Evolutionary conservation across 805 yeast species (phyloP), one percentile per base, ranked within the genome.

Genomic region (Schwanniomyces polymorphus): DNA sequence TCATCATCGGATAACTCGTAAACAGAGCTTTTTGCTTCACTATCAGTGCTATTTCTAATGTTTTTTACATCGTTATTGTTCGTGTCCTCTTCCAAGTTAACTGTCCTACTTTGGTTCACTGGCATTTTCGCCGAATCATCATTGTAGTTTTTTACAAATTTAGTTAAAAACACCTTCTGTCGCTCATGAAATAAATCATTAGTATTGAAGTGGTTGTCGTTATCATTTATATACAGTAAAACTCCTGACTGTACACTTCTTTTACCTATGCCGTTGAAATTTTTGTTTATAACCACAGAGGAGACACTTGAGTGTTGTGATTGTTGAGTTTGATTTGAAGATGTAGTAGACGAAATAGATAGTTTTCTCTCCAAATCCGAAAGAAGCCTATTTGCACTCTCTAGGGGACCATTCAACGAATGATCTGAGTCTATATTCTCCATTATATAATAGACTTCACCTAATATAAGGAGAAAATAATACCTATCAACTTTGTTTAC

Each of bases 131-230:
- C 10, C 4, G 31, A 46, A 39, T 52, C 56, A 29, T 58, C 54
- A 45, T 56, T 56, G 49, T 68, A 64, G 38, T 57, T 55, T 11
- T 63, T 58, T 27, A 57, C 64, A 37, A 68, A 64, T 26, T 54
- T 59, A 18, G 73, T 66, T 48, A 68, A 50, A 44, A 65, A 65
- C 47, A 55, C 59, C 31, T 51, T 50, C 52, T 68, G 70, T 41
- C 76, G 58, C 44, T 71, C 73, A 23, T 66, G 57, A 46, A 58
- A 72, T 39, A 72, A 58, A n/a, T 64, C 70, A 53, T 68, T 67
- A 23, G 76, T 61, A 45, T 65, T 59, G 35, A 67, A 64, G 2
- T 52, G 59, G 27, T 54, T 54, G 27, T 58, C 50, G 46, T 60
- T 59, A 43, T 54, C 54, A 26, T 60, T 60, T 38, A 72, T 67